Base-by-base conservation (phyloP, 768 basidiomycete genomes). In the Dentipellis sp. region DNA sequence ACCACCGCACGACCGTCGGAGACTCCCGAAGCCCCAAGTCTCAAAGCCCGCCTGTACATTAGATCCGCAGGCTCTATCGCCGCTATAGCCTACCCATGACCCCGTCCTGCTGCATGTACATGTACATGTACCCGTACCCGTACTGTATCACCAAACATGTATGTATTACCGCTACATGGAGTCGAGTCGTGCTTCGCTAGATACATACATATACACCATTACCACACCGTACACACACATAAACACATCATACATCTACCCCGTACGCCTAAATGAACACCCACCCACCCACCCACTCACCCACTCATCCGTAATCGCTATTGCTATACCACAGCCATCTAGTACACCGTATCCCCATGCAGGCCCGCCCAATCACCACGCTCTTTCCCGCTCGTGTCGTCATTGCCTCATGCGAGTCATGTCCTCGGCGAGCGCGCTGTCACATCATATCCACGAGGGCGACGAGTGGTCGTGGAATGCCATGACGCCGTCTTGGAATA, bases 381-480 rank as follows among this genome's bases (percentile, higher is more conserved):
- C 19, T 14, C 40, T 8, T 42, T 14, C 40, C 14, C 40, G 40
- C 8, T 42, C 11, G 19, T 11, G 4, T 52, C 29, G 37, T 52
- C 19, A 17, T 3, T 11, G 3, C 19, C 11, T 37, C 10, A 37
- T 34, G 35, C 17, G 19, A 16, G 36, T 17, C 19, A 19, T 49
- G 22, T 6, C 11, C 22, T 14, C 48, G 19, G 16, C 14, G 14
- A 23, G 17, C 23, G 48, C 53, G 59, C 29, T 29, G 29, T 29
- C 29, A 29, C 3, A 29, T 45, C 42, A 61, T 50, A 56, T 49
- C 80, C 50, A 82, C 80, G 19, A 87, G 88, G 64, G 78, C 83
- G 61, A 80, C 86, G 59, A 75, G 63, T 77, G 79, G 64, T 90
- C 85, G 63, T 79, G 76, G 69, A 85, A 91, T 40, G 80, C 75